phyloP scores from a whole-genome alignment of 306 rosid species.

The Acacia crassicarpa region DNA sequence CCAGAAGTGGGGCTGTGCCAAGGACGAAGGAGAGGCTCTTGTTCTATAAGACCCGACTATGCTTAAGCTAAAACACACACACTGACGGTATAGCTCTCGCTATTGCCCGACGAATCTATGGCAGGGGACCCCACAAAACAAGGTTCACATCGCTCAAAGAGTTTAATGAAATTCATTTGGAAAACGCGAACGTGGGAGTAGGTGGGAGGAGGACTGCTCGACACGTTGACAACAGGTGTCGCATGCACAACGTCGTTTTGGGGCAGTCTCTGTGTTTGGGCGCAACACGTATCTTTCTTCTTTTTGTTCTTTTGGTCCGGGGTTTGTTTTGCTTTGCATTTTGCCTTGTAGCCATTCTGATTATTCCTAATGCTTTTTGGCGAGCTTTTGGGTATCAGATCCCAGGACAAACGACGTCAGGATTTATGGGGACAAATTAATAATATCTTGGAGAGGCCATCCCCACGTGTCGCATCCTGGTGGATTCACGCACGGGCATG shows the following conservation, averaged over 20 bases:
- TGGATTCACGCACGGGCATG: neutral
- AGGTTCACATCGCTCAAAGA: neutral
- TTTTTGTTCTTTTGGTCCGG: neutral
- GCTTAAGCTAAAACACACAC: neutral
- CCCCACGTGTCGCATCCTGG: neutral
- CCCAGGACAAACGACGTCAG: neutral
- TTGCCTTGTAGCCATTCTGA: neutral
- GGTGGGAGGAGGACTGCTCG: conserved; percentile 7
- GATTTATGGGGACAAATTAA: neutral
- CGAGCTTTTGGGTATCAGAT: neutral
- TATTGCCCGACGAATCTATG: neutral
- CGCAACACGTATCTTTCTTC: conserved; percentile 38
- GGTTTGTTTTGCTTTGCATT: neutral
- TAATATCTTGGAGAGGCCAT: neutral
- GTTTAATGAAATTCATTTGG: neutral
- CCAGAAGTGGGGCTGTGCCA: neutral
- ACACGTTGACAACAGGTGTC: conserved; percentile 60
- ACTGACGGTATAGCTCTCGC: neutral
- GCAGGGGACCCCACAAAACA: conserved; percentile 7
- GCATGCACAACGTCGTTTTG: neutral
- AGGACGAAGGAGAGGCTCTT: neutral
- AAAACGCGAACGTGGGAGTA: neutral
- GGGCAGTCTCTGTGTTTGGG: neutral
- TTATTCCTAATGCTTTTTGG: neutral
- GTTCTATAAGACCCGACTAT: neutral